Percentiles rank a stretch among this genome's conserved stretches.
Evolutionary conservation across 257 asterid genomes (phyloP).

Genomic region (Haberlea rhodopensis): DNA sequence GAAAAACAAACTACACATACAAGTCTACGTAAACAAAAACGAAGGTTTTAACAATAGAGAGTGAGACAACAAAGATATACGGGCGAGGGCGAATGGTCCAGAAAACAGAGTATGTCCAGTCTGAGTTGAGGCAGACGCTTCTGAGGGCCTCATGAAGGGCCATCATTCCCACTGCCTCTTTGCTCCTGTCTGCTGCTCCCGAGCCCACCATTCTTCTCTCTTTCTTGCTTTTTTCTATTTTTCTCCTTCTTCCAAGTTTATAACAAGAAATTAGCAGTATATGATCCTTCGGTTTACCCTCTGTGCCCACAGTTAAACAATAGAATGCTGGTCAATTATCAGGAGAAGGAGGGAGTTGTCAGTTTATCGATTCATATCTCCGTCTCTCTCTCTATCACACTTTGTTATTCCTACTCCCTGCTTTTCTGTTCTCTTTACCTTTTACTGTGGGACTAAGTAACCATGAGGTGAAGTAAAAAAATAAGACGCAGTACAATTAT

Average conservation of each 20-base stretch:
- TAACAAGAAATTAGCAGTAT: constrained; percentile 3
- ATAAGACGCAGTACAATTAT: constrained; percentile 17
- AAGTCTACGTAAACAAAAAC: not conserved
- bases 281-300: constrained; percentile 22
- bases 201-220: constrained; percentile 94
- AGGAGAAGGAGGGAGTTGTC: constrained; percentile 35
- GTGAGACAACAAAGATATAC: constrained; percentile 37
- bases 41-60: not conserved
- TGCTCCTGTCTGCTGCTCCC: constrained; percentile 93
- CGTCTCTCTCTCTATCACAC: no score
- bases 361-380: constrained; percentile 39
- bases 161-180: constrained; percentile 99
- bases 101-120: constrained; percentile 99
- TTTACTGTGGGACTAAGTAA: constrained; percentile 26
- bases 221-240: constrained; percentile 22
- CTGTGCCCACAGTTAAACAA: constrained; percentile 25
- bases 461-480: no score
- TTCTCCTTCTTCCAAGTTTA: constrained; percentile 4
- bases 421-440: constrained; percentile 12
- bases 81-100: constrained; percentile 99
- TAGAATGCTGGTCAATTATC: constrained; percentile 33
- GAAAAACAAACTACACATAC: not conserved
- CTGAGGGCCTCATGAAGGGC: constrained; percentile 99
- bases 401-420: constrained; percentile 16
- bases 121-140: constrained; percentile 89